Conservation (phyloP, 805 yeast genomes). For the Suhomyces sp. region DNA sequence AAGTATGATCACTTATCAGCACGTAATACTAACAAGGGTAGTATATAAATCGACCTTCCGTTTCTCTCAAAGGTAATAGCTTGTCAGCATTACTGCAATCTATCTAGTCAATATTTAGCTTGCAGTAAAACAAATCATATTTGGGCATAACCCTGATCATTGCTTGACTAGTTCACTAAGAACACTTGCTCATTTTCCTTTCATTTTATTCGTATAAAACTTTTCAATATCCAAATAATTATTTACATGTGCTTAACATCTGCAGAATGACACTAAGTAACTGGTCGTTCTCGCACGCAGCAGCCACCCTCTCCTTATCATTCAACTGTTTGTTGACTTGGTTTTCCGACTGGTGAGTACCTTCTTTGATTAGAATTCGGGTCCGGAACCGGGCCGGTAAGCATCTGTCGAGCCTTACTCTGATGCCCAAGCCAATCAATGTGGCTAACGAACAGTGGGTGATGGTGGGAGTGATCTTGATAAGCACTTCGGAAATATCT, state of each 20-base stretch:
- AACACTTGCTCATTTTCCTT: no score
- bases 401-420: constrained; percentile 87
- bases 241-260: constrained; percentile 81
- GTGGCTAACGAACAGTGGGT: constrained; percentile 98
- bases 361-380: constrained; percentile 77
- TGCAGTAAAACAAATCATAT: no score
- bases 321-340: constrained; percentile 96
- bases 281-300: constrained; percentile 97
- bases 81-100: no score
- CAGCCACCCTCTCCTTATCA: constrained; percentile 96
- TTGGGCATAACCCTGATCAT: no score
- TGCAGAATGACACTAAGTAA: constrained; percentile 83
- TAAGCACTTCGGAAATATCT: constrained; percentile 69
- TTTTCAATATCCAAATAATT: background rate
- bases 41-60: no score
- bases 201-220: background rate
- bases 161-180: no score
- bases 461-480: constrained; percentile 92
- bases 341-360: constrained; percentile 91
- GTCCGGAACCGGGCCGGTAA: constrained; percentile 83
- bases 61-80: no score
- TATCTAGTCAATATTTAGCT: no score
- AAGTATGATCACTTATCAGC: no score
- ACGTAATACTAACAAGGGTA: no score
- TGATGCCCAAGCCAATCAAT: constrained; percentile 87